Conservation (phyloP, 106 monocot species). For the Xerophyta viscosa region DNA sequence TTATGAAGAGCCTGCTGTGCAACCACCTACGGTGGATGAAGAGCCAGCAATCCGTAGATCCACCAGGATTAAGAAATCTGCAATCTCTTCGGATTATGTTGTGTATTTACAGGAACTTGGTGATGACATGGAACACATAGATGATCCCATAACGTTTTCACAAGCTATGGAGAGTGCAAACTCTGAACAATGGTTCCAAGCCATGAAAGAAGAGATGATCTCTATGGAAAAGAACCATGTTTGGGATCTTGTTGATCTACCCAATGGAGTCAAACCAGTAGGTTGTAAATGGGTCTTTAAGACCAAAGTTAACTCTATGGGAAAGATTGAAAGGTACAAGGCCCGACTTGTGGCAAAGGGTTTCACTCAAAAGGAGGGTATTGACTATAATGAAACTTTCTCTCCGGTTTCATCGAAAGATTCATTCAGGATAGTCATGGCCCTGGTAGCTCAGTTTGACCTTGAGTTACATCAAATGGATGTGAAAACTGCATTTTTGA, state of each 20-base stretch:
- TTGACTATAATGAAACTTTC: background rate
- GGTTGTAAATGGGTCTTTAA: constrained; percentile 5
- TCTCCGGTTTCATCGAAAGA: constrained; percentile 3
- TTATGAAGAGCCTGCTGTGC: background rate
- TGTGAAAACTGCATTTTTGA: constrained; percentile 4
- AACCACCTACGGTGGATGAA: background rate
- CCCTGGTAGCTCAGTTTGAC: constrained; percentile 8
- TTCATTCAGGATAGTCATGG: constrained; percentile 1
- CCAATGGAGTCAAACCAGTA: background rate
- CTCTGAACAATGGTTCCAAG: background rate
- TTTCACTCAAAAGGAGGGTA: background rate
- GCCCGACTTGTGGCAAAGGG: constrained; percentile 1
- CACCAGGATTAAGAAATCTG: background rate
- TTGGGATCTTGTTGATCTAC: background rate
- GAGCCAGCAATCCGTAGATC: background rate
- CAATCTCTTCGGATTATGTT: constrained; percentile 1
- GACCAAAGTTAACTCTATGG: background rate
- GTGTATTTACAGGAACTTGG: background rate
- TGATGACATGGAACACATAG: background rate
- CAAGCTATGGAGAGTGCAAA: background rate
- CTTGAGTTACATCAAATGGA: constrained; percentile 5
- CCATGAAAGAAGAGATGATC: background rate
- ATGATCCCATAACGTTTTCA: constrained; percentile 1
- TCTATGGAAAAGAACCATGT: background rate
- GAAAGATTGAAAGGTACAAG: constrained; percentile 4